Base-by-base conservation (phyloP, 176 grass and related monocot species). In the Eleusine indica region DNA sequence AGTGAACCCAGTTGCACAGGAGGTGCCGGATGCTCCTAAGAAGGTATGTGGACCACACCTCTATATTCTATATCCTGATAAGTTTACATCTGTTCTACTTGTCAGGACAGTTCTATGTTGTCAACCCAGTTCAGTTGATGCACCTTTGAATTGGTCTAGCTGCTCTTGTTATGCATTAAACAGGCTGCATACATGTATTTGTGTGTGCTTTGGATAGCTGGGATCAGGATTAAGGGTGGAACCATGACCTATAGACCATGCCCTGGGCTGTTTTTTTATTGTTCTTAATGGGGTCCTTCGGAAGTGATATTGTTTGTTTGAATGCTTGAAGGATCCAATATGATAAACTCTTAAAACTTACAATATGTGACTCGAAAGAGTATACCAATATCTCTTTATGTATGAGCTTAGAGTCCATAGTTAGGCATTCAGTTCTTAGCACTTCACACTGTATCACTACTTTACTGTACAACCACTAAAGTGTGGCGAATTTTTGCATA, bases 21-120 rank as follows among this genome's bases (percentile, higher is more conserved):
- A 92, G 53, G 70, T 38, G 52, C 43, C 62, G 29, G 89, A 89
- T 88, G 78, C 76, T 74, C 87, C 87, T 81, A 96, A 83, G 89
- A 94, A 95, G 85, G 95, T 95, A 86, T 74, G 79, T 56, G n/a
- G 49, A 67, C 52, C 74, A 15, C 32, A 35, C 67, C 41, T 41
- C 37, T 22, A 58, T 22, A 60, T 60, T 60, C 21, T 70, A 53
- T 70, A 75, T 54, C 54, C 62, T 22, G n/a, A 68, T 73, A 32
- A 63, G 66, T 71, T 74, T 56, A 29, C 9, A 51, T 49, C 42
- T 81, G 5, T 19, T 37, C 9, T 37, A 66, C 58, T 49, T 79
- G 41, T 53, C 73, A 78, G 74, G 14, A 29, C 54, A 7, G 5
- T 67, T 83, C 68, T 83, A 29, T 73, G 72, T 76, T 86, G 21